These are phyloP conservation scores for Dalbergia cultrata DNA, from an alignment of 306 rosid species.

Conservation along the genomic window DNA sequence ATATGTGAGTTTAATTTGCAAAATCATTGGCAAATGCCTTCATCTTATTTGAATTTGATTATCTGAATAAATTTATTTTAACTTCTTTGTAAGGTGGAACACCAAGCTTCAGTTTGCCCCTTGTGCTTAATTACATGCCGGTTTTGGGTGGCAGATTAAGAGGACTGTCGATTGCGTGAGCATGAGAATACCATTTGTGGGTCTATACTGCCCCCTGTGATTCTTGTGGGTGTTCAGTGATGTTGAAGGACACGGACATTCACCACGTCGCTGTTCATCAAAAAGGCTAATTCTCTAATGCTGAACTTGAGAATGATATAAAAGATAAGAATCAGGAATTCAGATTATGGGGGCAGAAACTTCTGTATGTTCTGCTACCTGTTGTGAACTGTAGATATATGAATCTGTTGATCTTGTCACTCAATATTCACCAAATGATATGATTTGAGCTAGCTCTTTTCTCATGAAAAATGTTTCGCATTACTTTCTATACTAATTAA, in stretches of 20 bases:
- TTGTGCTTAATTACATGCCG: constrained; percentile 82
- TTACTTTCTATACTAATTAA: background rate
- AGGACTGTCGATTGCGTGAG: constrained; percentile 87
- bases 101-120: constrained; percentile 80
- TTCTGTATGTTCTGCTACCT: constrained; percentile 9
- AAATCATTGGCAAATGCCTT: constrained; percentile 2
- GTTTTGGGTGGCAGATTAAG: constrained; percentile 90
- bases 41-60: constrained; percentile 25
- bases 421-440: background rate
- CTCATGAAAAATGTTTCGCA: background rate
- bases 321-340: constrained; percentile 3
- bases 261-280: constrained; percentile 96
- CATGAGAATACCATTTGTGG: constrained; percentile 98
- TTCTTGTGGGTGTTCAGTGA: constrained; percentile 95
- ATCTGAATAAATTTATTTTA: constrained; percentile 23
- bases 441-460: background rate
- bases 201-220: constrained; percentile 91
- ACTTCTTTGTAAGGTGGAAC: constrained; percentile 69
- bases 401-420: constrained; percentile 5
- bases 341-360: constrained; percentile 31
- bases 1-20: background rate
- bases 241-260: constrained; percentile 98
- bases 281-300: constrained; percentile 62
- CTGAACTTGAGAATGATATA: background rate
- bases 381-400: constrained; percentile 14